phyloP scores from a whole-genome alignment of 2,329 filamentous ascomycete genomes.

The Furcasterigmium furcatum region DNA sequence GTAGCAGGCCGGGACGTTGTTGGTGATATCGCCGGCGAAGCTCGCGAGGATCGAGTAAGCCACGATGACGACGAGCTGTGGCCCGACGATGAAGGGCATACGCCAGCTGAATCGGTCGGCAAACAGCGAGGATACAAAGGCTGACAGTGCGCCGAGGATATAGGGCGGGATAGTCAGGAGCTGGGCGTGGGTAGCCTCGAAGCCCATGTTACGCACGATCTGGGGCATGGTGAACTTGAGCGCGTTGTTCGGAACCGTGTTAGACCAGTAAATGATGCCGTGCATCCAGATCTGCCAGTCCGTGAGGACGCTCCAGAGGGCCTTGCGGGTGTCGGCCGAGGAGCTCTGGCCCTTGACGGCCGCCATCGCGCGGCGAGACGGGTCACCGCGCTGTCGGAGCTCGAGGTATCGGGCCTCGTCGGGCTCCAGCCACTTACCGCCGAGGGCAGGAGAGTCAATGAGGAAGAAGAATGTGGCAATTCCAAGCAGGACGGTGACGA shows the following conservation, averaged over 20 bases:
- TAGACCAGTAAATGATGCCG: constrained; percentile 19
- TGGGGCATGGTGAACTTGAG: constrained; percentile 23
- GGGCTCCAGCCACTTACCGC: constrained; percentile 23
- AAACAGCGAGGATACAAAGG: constrained; percentile 59
- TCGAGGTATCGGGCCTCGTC: constrained; percentile 28
- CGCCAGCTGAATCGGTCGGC: constrained; percentile 64
- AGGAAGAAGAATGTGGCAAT: constrained; percentile 39
- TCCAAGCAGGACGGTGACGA: constrained; percentile 32
- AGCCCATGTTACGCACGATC: constrained; percentile 14
- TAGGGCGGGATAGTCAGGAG: constrained; percentile 57
- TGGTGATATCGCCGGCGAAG: too few species aligned
- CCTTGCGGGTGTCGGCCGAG: constrained; percentile 15
- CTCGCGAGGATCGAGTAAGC: constrained; percentile 25
- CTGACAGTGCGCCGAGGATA: constrained; percentile 58
- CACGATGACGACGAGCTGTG: constrained; percentile 9
- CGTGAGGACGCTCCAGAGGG: constrained; percentile 18
- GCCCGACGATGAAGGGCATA: constrained; percentile 37
- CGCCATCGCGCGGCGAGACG: constrained; percentile 19
- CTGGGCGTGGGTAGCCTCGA: constrained; percentile 24
- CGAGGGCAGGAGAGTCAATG: constrained; percentile 32
- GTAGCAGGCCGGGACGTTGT: constrained; percentile 54
- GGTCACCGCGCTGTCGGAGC: constrained; percentile 21
- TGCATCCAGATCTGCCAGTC: constrained; percentile 22
- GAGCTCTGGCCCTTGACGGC: constrained; percentile 37
- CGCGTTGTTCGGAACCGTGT: not conserved